These are phyloP conservation scores for Boletus sensibilis DNA, from an alignment of 768 basidiomycete genomes.

Conservation along the genomic window DNA sequence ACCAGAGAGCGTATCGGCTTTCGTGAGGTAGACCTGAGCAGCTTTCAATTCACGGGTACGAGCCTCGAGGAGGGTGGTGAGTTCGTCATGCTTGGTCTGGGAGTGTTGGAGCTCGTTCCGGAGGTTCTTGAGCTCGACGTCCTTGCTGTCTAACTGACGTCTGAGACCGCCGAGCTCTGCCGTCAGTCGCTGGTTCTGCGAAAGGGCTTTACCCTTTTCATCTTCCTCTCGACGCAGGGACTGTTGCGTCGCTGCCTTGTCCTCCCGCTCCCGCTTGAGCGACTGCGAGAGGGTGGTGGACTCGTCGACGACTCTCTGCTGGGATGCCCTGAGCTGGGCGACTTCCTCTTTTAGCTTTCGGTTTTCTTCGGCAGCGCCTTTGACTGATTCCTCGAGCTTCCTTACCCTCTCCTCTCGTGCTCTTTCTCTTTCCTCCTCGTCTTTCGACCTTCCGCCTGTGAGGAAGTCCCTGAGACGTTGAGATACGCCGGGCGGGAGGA, in stretches of 20 bases:
- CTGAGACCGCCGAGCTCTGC: constrained; percentile 15
- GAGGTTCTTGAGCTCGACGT: constrained; percentile 25
- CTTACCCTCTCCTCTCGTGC: constrained; percentile 11
- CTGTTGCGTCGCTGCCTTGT: constrained; percentile 15
- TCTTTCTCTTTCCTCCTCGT: constrained; percentile 22
- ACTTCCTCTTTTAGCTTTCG: constrained; percentile 20
- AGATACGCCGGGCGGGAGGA: not conserved
- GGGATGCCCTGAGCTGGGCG: constrained; percentile 5
- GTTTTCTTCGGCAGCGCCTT: constrained; percentile 13
- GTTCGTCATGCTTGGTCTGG: constrained; percentile 27
- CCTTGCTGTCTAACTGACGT: constrained; percentile 27
- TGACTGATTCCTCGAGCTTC: constrained; percentile 17
- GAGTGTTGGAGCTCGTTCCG: constrained; percentile 28
- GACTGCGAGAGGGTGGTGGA: constrained; percentile 8
- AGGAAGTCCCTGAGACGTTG: not conserved
- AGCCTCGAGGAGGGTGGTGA: constrained; percentile 32
- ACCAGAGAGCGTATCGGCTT: constrained; percentile 43
- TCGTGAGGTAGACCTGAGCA: constrained; percentile 44
- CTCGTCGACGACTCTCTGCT: constrained; percentile 12
- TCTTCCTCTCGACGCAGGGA: constrained; percentile 22
- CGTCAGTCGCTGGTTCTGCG: constrained; percentile 13
- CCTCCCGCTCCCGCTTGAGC: constrained; percentile 21
- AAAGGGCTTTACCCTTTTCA: constrained; percentile 15
- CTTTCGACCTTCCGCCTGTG: constrained; percentile 10
- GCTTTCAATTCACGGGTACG: constrained; percentile 42